Conservation (phyloP, 768 basidiomycete species). For the Gelatoporia subvermispora region DNA sequence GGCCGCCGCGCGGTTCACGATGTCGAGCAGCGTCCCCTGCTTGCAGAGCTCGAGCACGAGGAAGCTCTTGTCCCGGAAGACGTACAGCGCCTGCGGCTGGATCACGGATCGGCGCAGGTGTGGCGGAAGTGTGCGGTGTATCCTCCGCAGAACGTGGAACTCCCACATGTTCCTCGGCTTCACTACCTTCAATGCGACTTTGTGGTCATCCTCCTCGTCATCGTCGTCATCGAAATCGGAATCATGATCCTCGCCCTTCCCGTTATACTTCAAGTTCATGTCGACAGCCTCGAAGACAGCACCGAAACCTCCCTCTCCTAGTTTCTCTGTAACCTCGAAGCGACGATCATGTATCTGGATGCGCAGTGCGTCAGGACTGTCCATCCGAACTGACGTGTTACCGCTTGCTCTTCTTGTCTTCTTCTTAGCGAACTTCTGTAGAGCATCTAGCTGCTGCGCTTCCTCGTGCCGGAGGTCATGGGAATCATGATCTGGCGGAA, state of each 20-base stretch:
- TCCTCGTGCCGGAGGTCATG: conserved; percentile 53
- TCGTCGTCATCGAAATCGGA: conserved; percentile 46
- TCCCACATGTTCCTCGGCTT: conserved; percentile 90
- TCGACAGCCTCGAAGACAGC: conserved; percentile 86
- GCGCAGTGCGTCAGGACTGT: conserved; percentile 38
- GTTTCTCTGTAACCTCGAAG: conserved; percentile 76
- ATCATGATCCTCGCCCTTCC: conserved; percentile 34
- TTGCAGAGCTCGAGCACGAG: conserved; percentile 83
- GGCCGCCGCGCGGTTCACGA: conserved; percentile 77
- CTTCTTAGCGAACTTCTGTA: conserved; percentile 69
- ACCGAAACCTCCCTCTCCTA: conserved; percentile 97
- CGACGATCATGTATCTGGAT: conserved; percentile 58
- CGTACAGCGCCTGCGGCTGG: conserved; percentile 72
- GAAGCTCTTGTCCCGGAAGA: conserved; percentile 85
- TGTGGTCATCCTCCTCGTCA: conserved; percentile 47
- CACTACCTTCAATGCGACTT: conserved; percentile 89
- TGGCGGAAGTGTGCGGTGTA: conserved; percentile 64
- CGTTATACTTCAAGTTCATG: conserved; percentile 31
- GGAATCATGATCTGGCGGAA: conserved; percentile 56
- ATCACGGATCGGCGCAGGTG: conserved; percentile 65
- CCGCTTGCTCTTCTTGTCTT: conserved; percentile 27
- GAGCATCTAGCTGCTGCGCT: conserved; percentile 53
- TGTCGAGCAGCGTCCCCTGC: conserved; percentile 88
- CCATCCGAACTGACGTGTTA: conserved; percentile 22
- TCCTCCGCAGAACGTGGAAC: conserved; percentile 74